These are phyloP conservation scores for Eutrema salsugineum DNA, from an alignment of 441 rosid genomes.

Conservation along the genomic window DNA sequence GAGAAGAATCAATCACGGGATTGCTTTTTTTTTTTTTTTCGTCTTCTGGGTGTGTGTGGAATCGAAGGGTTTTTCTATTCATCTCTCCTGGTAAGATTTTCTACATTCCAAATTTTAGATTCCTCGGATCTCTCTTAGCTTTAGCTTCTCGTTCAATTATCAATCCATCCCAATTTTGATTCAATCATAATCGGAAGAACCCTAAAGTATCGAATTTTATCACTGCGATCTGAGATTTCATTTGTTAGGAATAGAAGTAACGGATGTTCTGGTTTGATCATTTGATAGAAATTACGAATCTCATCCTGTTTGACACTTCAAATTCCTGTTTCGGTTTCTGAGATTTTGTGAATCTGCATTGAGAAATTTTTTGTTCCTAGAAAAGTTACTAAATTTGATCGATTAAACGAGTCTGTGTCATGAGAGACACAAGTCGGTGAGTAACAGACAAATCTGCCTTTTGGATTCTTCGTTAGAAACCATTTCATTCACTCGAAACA, in stretches of 20 bases:
- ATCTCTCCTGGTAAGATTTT: conserved; percentile 11
- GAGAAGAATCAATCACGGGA: not conserved
- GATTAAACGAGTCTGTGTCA: conserved; percentile 22
- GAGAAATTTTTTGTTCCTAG: not conserved
- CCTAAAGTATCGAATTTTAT: conserved; percentile 3
- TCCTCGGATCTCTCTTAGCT: not conserved
- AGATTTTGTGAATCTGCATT: not conserved
- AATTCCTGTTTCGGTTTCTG: not conserved
- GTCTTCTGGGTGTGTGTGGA: too few species aligned
- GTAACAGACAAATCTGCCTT: conserved; percentile 21
- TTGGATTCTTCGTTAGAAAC: conserved; percentile 24
- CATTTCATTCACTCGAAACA: conserved; percentile 15
- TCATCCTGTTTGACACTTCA: not conserved
- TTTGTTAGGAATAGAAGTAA: not conserved
- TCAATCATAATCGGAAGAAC: conserved; percentile 2
- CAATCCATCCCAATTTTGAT: conserved; percentile 8
- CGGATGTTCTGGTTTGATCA: not conserved
- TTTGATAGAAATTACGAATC: not conserved
- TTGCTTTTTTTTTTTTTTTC: too few species aligned
- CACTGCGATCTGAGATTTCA: conserved; percentile 10
- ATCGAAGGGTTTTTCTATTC: not conserved
- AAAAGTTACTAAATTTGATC: conserved; percentile 16
- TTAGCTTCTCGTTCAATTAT: conserved; percentile 9
- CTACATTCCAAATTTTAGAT: not conserved
- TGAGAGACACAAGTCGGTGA: conserved; percentile 44